These are phyloP conservation scores for Ascochyta lentis DNA, from an alignment of 2,329 filamentous ascomycete genomes.

Conservation along the genomic window DNA sequence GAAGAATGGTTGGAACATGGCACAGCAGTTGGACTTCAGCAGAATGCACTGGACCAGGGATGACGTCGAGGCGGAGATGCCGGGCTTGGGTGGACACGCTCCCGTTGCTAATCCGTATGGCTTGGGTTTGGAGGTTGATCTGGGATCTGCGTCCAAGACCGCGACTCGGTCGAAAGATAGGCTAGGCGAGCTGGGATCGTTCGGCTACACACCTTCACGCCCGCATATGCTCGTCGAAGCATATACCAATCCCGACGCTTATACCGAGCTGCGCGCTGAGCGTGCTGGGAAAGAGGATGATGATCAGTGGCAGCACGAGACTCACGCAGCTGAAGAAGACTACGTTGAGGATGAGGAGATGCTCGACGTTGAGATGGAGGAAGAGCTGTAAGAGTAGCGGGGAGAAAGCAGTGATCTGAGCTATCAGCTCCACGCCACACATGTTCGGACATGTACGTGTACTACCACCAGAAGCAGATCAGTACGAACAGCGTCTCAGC, in stretches of 20 bases:
- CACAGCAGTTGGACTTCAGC: neutral
- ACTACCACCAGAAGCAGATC: neutral
- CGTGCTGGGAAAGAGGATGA: neutral
- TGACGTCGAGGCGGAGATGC: neutral
- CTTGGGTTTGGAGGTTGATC: neutral
- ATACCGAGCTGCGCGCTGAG: neutral
- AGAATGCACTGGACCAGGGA: neutral
- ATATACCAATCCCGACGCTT: neutral
- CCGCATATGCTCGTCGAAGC: constrained; percentile 6
- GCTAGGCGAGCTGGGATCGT: too few species aligned
- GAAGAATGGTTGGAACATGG: neutral
- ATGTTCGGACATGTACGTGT: neutral
- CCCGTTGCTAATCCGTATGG: neutral
- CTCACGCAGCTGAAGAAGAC: neutral
- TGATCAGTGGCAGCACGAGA: neutral
- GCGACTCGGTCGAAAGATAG: too few species aligned
- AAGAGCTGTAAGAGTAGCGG: neutral
- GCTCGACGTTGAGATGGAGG: neutral
- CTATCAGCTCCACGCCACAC: too few species aligned
- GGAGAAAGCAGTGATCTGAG: neutral
- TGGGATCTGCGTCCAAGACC: neutral
- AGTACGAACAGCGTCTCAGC: too few species aligned
- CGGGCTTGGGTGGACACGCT: neutral
- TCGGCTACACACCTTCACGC: neutral
- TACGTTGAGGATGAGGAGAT: neutral